Conservation (phyloP, 345 rosid genomes). For the Eucalyptus melliodora region DNA sequence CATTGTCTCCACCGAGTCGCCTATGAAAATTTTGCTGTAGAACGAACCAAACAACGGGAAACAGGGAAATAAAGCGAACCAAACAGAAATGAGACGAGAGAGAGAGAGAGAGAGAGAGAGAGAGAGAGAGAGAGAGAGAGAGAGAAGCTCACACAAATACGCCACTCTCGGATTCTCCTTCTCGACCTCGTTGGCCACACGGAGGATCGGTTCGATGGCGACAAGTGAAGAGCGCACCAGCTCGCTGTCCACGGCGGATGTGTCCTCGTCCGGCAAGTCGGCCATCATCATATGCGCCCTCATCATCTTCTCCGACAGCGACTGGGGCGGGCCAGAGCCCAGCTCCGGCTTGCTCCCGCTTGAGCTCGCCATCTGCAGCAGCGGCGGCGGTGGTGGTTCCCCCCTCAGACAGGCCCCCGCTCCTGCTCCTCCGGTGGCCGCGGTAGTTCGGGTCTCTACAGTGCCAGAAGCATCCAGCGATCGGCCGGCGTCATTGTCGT, state of each 20-base stretch:
- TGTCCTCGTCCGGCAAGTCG: constrained; percentile 38
- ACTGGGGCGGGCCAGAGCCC: constrained; percentile 21
- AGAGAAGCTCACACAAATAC: constrained; percentile 55
- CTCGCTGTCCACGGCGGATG: constrained; percentile 51
- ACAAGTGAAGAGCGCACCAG: constrained; percentile 83
- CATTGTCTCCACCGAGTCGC: not conserved
- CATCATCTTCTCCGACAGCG: constrained; percentile 34
- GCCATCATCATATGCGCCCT: constrained; percentile 39
- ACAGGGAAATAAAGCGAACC: not conserved
- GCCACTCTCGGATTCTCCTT: constrained; percentile 67
- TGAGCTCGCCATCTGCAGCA: constrained; percentile 43
- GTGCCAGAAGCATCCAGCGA: not conserved
- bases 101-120: not conserved
- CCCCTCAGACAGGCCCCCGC: not conserved
- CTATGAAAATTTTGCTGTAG: not conserved
- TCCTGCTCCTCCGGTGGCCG: not conserved
- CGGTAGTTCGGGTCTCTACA: not conserved
- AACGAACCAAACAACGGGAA: not conserved
- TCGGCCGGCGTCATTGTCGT: not conserved
- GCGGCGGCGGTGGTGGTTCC: not conserved
- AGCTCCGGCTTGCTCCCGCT: constrained; percentile 50
- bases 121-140: too few species aligned
- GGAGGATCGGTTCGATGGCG: constrained; percentile 55
- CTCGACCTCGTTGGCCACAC: constrained; percentile 84
- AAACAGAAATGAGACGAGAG: not conserved